phyloP scores from a whole-genome alignment of 2,329 filamentous ascomycete species.

The Talaromyces sp. region DNA sequence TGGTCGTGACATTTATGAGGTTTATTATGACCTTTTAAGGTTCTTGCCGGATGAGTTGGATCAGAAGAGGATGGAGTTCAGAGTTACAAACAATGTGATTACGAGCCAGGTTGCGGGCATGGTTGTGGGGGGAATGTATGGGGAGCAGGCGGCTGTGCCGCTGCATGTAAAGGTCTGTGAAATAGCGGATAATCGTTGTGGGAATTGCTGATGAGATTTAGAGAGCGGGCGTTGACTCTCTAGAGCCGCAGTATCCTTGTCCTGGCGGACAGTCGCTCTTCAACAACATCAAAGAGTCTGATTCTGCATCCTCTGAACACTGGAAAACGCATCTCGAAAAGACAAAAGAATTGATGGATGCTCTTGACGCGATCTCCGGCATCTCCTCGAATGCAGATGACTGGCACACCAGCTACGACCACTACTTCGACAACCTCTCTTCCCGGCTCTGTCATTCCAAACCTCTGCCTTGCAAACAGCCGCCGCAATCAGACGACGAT shows the following conservation, averaged over 20 bases:
- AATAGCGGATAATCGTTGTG: neutral
- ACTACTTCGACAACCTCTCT: constrained; percentile 82
- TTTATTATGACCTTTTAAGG: constrained; percentile 66
- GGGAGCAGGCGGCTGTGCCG: constrained; percentile 39
- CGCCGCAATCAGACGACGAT: constrained; percentile 28
- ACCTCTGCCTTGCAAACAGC: constrained; percentile 64
- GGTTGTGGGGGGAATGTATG: constrained; percentile 68
- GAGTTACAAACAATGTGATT: constrained; percentile 79
- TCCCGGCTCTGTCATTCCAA: constrained; percentile 73
- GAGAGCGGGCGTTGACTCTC: constrained; percentile 59
- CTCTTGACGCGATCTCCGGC: constrained; percentile 66
- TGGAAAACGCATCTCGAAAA: constrained; percentile 65
- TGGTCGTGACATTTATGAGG: constrained; percentile 70
- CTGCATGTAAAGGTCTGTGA: constrained; percentile 48
- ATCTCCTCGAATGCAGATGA: constrained; percentile 54
- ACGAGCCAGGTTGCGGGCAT: constrained; percentile 77
- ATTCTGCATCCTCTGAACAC: constrained; percentile 35
- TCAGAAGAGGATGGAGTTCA: constrained; percentile 55
- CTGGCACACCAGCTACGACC: constrained; percentile 69
- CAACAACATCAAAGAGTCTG: constrained; percentile 38
- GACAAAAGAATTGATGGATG: constrained; percentile 54
- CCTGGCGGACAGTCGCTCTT: constrained; percentile 47
- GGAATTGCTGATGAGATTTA: constrained; percentile 5
- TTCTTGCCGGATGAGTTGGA: constrained; percentile 60
- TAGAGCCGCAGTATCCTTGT: constrained; percentile 73